Evolutionary conservation across 139 green algal genomes (phyloP).

Genomic region (Bryopsis sp.): DNA sequence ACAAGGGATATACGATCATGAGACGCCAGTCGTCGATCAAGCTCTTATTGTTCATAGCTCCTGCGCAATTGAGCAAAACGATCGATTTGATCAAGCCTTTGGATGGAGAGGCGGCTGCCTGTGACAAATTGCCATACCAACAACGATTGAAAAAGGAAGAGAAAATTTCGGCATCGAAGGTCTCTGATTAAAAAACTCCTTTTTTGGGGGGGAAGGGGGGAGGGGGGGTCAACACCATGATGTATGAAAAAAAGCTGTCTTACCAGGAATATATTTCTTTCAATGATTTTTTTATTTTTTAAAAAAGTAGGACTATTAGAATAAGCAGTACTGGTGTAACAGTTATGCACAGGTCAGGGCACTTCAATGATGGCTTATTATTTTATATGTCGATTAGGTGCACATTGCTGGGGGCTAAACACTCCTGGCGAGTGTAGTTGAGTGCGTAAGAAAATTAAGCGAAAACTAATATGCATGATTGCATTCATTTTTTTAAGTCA

Average conservation of each 20-base stretch:
- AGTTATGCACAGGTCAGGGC: no score
- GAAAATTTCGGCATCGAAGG: neutral
- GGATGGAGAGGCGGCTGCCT: neutral
- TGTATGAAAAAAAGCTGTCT: neutral
- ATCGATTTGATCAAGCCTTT: conserved; percentile 29
- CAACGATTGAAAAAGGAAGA: neutral
- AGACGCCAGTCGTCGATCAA: conserved; percentile 74
- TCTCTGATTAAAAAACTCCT: neutral
- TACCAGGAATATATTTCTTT: no score
- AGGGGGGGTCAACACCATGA: neutral
- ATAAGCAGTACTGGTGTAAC: no score
- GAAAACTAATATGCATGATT: neutral
- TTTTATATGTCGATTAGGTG: no score
- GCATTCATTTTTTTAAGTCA: neutral
- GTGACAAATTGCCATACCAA: neutral
- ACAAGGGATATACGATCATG: conserved; percentile 59
- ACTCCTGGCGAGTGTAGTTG: neutral
- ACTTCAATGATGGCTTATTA: no score
- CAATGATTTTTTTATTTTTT: no score
- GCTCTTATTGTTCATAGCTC: conserved; percentile 88
- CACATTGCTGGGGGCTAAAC: neutral
- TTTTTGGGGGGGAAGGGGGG: neutral
- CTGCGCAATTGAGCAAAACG: conserved; percentile 73
- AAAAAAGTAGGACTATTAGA: no score
- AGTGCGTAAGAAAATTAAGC: neutral